Percentiles rank a stretch among this genome's conserved stretches.
phyloP scores from a whole-genome alignment of 805 yeast species.

The Barnettozyma vustinii region DNA sequence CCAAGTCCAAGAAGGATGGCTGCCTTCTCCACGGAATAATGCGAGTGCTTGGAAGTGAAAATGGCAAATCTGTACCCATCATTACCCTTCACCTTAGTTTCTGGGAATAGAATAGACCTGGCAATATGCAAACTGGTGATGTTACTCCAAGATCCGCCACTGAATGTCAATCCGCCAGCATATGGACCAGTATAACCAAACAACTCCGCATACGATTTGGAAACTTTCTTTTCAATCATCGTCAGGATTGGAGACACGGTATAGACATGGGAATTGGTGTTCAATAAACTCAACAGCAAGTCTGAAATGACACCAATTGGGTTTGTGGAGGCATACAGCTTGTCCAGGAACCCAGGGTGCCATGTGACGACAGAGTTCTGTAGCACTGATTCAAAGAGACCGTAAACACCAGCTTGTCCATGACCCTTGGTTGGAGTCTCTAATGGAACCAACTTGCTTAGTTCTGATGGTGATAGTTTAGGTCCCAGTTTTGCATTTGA shows the following conservation, averaged over 20 bases:
- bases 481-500: slow-evolving; percentile 45
- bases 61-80: slow-evolving; percentile 52
- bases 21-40: slow-evolving; percentile 76
- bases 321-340: slow-evolving; percentile 78
- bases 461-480: slow-evolving; percentile 43
- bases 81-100: slow-evolving; percentile 62
- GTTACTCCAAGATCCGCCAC: slow-evolving; percentile 88
- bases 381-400: slow-evolving; percentile 50
- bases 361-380: slow-evolving; percentile 74
- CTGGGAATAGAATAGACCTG: slow-evolving; percentile 58
- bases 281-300: slow-evolving; percentile 57
- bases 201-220: slow-evolving; percentile 59
- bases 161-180: slow-evolving; percentile 79
- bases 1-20: slow-evolving; percentile 77
- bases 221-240: slow-evolving; percentile 64
- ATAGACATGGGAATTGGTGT: slow-evolving; percentile 82
- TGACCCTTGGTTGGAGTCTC: slow-evolving; percentile 35
- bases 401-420: slow-evolving; percentile 39
- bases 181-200: slow-evolving; percentile 50
- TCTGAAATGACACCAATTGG: slow-evolving; percentile 80
- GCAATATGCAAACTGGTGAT: slow-evolving; percentile 77
- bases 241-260: slow-evolving; percentile 81
- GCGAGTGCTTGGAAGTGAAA: slow-evolving; percentile 67
- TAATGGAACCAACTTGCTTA: slow-evolving; percentile 33
- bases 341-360: slow-evolving; percentile 83